A percentile compares a stretch with the other conserved stretches of the same genome.
These are phyloP conservation scores for Macrolepiota dolichaula DNA, from an alignment of 768 basidiomycete species.

Conservation along the genomic window DNA sequence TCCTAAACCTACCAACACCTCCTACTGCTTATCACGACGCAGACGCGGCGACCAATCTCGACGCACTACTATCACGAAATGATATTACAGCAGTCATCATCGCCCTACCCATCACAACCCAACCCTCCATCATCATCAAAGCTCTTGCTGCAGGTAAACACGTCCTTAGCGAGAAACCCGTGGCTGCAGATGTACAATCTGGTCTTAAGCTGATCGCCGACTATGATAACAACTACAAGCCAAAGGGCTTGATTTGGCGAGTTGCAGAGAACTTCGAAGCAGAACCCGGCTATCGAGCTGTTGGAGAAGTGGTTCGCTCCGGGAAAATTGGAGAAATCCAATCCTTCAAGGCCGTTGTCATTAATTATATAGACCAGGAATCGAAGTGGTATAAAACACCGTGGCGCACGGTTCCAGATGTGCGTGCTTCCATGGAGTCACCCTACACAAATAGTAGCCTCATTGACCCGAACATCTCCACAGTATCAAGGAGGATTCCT, in stretches of 20 bases:
- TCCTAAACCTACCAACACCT: slow-evolving; percentile 34
- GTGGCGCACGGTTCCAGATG: slow-evolving; percentile 82
- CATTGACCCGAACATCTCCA: slow-evolving; percentile 8
- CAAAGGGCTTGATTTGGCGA: slow-evolving; percentile 72
- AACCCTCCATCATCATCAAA: slow-evolving; percentile 64
- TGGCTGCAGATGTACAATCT: slow-evolving; percentile 64
- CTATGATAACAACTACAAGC: slow-evolving; percentile 63
- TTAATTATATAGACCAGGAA: slow-evolving; percentile 54
- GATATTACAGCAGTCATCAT: slow-evolving; percentile 76
- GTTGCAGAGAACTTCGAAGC: slow-evolving; percentile 78
- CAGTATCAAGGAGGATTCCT: slow-evolving; percentile 83
- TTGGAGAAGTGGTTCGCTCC: slow-evolving; percentile 43
- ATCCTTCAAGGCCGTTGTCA: slow-evolving; percentile 57
- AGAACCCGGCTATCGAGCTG: slow-evolving; percentile 54
- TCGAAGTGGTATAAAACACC: slow-evolving; percentile 79
- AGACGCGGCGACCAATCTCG: slow-evolving; percentile 41
- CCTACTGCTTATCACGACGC: slow-evolving; percentile 59
- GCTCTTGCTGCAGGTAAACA: slow-evolving; percentile 78
- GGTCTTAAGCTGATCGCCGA: slow-evolving; percentile 62
- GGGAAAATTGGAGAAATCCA: slow-evolving; percentile 72
- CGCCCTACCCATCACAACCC: slow-evolving; percentile 71
- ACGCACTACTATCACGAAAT: slow-evolving; percentile 58
- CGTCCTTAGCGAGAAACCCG: slow-evolving; percentile 86
- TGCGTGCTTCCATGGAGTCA: slow-evolving; percentile 30
- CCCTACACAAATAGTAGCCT: slow-evolving; percentile 8